phyloP scores from a whole-genome alignment of 2,329 filamentous ascomycete genomes.

The Madurella fahalii region DNA sequence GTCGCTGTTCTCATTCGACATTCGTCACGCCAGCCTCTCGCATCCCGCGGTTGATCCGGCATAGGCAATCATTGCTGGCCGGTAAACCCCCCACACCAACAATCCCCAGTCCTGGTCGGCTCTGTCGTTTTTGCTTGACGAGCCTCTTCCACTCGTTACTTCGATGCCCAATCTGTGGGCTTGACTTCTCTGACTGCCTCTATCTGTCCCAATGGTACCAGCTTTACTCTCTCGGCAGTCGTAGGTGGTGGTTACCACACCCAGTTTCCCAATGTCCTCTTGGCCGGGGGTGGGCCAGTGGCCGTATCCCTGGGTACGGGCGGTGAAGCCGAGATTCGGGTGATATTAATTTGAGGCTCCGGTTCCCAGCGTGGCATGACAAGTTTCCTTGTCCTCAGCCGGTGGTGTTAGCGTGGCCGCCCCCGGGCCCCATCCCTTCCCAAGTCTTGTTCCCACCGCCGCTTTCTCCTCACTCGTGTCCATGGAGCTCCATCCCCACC shows the following conservation, averaged over 20 bases:
- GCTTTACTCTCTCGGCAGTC: background rate
- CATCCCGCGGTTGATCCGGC: slow-evolving; percentile 9
- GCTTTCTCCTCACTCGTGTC: background rate
- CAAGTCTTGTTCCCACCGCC: background rate
- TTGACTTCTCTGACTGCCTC: background rate
- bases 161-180: slow-evolving; percentile 15
- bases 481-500: background rate
- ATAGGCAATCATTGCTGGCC: background rate
- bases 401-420: background rate
- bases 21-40: background rate
- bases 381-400: background rate
- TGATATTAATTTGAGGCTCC: background rate
- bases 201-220: too few species aligned
- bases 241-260: background rate
- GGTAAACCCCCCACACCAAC: background rate
- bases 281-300: slow-evolving; percentile 1
- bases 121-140: background rate
- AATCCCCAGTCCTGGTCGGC: background rate
- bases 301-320: background rate
- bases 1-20: slow-evolving; percentile 11
- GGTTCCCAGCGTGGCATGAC: background rate
- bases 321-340: slow-evolving; percentile 1
- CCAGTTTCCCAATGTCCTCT: background rate
- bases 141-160: background rate
- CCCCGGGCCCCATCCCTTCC: background rate